A percentile compares a stretch with the other conserved stretches of the same genome.
phyloP scores from a whole-genome alignment of 768 basidiomycete genomes.

The Kwoniella newhampshirensis region DNA sequence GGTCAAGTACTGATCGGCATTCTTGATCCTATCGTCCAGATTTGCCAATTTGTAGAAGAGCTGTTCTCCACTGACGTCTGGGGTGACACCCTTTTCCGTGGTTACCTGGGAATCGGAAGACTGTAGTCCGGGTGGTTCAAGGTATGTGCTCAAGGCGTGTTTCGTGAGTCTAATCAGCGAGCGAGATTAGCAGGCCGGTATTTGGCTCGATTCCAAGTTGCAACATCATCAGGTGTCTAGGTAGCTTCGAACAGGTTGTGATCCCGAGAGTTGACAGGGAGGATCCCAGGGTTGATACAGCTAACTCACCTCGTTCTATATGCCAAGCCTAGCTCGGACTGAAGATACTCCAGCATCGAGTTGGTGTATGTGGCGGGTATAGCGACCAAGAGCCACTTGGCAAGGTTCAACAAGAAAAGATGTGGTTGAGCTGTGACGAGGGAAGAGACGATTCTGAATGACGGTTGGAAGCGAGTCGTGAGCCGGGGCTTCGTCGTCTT shows the following conservation, averaged over 20 bases:
- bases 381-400: constrained; percentile 86
- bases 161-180: constrained; percentile 63
- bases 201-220: too few relatives aligned
- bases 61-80: constrained; percentile 68
- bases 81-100: constrained; percentile 17
- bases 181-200: too few relatives aligned
- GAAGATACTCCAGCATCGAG: constrained; percentile 81
- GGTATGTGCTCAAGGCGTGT: constrained; percentile 77
- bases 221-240: too few relatives aligned
- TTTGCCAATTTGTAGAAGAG: constrained; percentile 95
- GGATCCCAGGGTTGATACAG: not conserved
- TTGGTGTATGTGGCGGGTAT: constrained; percentile 61
- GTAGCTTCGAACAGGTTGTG: too few relatives aligned
- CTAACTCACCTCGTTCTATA: constrained; percentile 41
- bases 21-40: constrained; percentile 91
- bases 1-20: constrained; percentile 92
- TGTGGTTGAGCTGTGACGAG: constrained; percentile 80
- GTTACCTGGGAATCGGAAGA: not conserved
- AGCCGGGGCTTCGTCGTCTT: not conserved
- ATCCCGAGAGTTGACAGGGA: constrained; percentile 45
- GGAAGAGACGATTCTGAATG: constrained; percentile 91
- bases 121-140: constrained; percentile 55
- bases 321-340: constrained; percentile 69
- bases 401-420: constrained; percentile 78
- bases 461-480: too few relatives aligned